Conservation (phyloP, 202 grass and related monocot species). For the Cymbopogon flexuosus region DNA sequence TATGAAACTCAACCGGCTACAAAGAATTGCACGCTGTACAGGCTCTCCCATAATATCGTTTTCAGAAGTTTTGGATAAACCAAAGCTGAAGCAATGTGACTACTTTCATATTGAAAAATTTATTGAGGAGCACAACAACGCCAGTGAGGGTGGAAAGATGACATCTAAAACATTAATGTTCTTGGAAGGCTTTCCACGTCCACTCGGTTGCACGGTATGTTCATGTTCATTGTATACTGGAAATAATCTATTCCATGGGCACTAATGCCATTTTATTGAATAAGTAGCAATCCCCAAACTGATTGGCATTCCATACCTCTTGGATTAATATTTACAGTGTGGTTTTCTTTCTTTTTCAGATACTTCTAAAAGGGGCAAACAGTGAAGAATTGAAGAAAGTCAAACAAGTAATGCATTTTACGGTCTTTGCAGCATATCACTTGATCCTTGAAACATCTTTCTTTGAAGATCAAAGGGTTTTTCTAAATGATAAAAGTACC, state of each 20-base stretch:
- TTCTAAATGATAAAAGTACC: constrained; percentile 65
- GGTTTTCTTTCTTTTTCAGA: constrained; percentile 54
- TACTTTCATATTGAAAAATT: constrained; percentile 87
- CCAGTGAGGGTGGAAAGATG: constrained; percentile 63
- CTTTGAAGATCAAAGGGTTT: constrained; percentile 94
- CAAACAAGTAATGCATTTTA: constrained; percentile 85
- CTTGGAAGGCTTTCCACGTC: constrained; percentile 70
- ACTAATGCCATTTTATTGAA: constrained; percentile 7
- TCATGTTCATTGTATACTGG: constrained; percentile 1
- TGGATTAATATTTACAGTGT: constrained; percentile 25
- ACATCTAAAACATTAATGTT: constrained; percentile 77
- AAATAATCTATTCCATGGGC: background rate
- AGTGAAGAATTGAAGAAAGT: constrained; percentile 92
- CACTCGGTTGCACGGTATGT: constrained; percentile 80
- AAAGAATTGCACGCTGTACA: constrained; percentile 81
- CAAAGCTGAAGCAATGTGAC: constrained; percentile 70
- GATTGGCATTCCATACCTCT: constrained; percentile 17
- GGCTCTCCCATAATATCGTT: constrained; percentile 83
- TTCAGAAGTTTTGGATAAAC: constrained; percentile 57
- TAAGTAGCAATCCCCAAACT: background rate
- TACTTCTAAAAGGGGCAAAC: constrained; percentile 78
- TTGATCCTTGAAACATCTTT: constrained; percentile 98
- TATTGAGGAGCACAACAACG: constrained; percentile 64
- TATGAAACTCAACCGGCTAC: constrained; percentile 76
- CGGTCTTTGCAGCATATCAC: constrained; percentile 96